Conservation (phyloP, 1,284 basidiomycete species). For the Xerocomus nothofagi region DNA sequence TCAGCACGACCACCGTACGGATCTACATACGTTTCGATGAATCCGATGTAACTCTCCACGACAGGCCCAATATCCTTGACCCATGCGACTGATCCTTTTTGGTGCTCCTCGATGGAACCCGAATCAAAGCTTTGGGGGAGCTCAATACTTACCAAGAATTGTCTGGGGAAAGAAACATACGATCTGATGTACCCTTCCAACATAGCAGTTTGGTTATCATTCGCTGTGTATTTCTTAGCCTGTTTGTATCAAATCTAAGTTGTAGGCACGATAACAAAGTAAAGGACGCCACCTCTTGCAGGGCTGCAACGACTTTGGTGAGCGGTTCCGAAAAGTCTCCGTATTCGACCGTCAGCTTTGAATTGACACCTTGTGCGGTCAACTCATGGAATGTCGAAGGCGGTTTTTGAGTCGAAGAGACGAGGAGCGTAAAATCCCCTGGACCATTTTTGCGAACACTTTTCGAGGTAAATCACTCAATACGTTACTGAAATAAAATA, state of each 20-base stretch:
- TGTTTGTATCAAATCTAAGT: constrained; percentile 26
- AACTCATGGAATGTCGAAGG: constrained; percentile 48
- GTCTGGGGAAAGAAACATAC: constrained; percentile 39
- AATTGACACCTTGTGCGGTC: constrained; percentile 40
- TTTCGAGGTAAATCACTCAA: not conserved
- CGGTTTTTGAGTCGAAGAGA: constrained; percentile 62
- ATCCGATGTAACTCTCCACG: constrained; percentile 86
- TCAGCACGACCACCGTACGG: constrained; percentile 82
- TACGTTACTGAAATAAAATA: not conserved
- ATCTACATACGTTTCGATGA: constrained; percentile 80
- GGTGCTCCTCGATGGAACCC: constrained; percentile 77
- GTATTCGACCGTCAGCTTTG: constrained; percentile 65
- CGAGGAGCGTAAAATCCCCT: constrained; percentile 62
- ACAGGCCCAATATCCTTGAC: constrained; percentile 83
- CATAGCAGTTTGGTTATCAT: constrained; percentile 71
- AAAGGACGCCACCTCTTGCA: constrained; percentile 52
- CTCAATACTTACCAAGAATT: not conserved
- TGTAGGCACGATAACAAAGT: not conserved
- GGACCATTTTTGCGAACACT: constrained; percentile 69
- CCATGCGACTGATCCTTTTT: constrained; percentile 75
- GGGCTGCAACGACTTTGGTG: constrained; percentile 51
- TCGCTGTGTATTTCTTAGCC: constrained; percentile 73
- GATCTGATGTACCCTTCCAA: constrained; percentile 78
- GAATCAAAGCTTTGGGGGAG: constrained; percentile 54
- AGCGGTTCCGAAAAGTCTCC: constrained; percentile 67